phyloP scores from a whole-genome alignment of 768 basidiomycete species.

The Pleurotus giganteus region DNA sequence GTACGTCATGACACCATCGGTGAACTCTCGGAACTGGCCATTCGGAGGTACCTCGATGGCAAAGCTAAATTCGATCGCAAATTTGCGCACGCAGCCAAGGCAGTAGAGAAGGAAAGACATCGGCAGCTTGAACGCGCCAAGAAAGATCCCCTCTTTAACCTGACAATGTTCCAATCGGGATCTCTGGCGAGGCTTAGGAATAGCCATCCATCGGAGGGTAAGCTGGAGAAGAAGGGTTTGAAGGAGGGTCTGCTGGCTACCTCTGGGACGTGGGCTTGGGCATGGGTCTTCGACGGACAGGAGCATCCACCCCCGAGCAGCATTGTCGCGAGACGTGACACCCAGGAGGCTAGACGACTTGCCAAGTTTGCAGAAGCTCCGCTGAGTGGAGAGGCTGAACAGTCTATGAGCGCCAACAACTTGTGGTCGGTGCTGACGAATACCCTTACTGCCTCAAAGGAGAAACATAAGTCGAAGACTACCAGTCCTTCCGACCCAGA shows the following conservation, averaged over 20 bases:
- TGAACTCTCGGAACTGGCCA: constrained; percentile 66
- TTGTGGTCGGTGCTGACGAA: constrained; percentile 69
- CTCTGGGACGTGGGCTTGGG: constrained; percentile 71
- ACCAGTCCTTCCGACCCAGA: no score
- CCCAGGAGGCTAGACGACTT: constrained; percentile 69
- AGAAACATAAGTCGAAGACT: constrained; percentile 30
- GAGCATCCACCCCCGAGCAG: constrained; percentile 91
- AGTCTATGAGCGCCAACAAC: constrained; percentile 65
- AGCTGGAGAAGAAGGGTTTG: constrained; percentile 16
- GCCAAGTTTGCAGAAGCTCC: constrained; percentile 73
- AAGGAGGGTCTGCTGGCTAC: constrained; percentile 40
- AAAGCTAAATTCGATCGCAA: constrained; percentile 62
- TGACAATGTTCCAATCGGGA: constrained; percentile 43
- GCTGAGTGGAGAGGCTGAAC: constrained; percentile 63
- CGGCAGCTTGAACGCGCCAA: constrained; percentile 63
- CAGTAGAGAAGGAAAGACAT: constrained; percentile 65
- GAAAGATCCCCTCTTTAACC: constrained; percentile 56
- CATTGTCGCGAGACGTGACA: constrained; percentile 88
- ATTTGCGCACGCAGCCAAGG: constrained; percentile 53
- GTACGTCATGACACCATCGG: constrained; percentile 70
- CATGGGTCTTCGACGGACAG: constrained; percentile 77
- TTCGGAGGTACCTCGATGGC: constrained; percentile 75
- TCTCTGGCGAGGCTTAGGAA: constrained; percentile 14
- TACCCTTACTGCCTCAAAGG: constrained; percentile 55
- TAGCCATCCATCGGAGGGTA: constrained; percentile 14